Conservation (phyloP, 108 stramenopile genomes). For the Pelagomonas calceolata region DNA sequence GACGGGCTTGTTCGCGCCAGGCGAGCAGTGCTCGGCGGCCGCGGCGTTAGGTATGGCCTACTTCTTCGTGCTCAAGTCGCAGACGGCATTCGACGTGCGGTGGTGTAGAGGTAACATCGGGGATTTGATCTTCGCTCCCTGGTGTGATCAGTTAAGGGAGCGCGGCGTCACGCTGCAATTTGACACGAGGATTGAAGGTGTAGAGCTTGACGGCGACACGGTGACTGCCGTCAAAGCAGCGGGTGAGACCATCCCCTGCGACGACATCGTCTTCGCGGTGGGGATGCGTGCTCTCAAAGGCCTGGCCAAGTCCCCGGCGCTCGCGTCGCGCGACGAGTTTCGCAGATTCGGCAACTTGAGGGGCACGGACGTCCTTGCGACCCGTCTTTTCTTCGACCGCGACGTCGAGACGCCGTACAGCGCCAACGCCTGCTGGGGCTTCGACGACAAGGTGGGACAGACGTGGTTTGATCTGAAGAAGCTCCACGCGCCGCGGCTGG, state of each 20-base stretch:
- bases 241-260: slow-evolving; percentile 17
- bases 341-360: slow-evolving; percentile 54
- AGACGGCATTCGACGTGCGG: slow-evolving; percentile 63
- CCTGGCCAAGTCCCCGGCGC: slow-evolving; percentile 40
- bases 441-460: slow-evolving; percentile 65
- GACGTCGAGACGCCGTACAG: slow-evolving; percentile 46
- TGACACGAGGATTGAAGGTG: slow-evolving; percentile 40
- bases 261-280: slow-evolving; percentile 60
- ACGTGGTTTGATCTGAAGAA: slow-evolving; percentile 64
- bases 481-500: slow-evolving; percentile 39
- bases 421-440: slow-evolving; percentile 73
- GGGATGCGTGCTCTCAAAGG: slow-evolving; percentile 58
- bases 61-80: slow-evolving; percentile 61
- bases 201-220: slow-evolving; percentile 11
- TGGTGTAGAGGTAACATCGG: slow-evolving; percentile 70
- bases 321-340: slow-evolving; percentile 48
- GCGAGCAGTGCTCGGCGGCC: slow-evolving; percentile 61
- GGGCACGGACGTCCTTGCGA: slow-evolving; percentile 61
- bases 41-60: slow-evolving; percentile 73
- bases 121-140: slow-evolving; percentile 57
- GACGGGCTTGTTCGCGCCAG: slow-evolving; percentile 65
- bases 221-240: not conserved
- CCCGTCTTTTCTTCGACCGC: slow-evolving; percentile 53
- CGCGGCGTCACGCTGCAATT: slow-evolving; percentile 36
- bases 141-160: slow-evolving; percentile 43